These are phyloP conservation scores for Penstemon eatonii DNA, from an alignment of 257 asterid genomes.

Conservation along the genomic window DNA sequence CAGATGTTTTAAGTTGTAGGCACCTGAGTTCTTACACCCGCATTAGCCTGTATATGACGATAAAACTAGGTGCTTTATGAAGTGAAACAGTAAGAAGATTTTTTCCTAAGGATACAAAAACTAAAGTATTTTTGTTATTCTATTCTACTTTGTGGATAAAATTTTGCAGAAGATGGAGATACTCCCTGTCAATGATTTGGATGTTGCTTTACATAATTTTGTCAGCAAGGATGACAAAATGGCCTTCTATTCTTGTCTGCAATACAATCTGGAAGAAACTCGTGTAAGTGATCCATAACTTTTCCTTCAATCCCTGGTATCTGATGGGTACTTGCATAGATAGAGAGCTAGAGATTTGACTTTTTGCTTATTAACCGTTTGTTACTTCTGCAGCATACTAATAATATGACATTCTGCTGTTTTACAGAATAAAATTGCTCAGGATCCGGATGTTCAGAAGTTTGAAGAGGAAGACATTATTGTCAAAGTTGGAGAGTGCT, in stretches of 20 bases:
- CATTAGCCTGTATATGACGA: conserved; percentile 11
- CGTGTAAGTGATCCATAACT: conserved; percentile 59
- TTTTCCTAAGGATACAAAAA: neutral
- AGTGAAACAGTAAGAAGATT: neutral
- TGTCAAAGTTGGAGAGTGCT: conserved; percentile 92
- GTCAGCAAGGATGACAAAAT: conserved; percentile 93
- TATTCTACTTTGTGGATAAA: conserved; percentile 21
- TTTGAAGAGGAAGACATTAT: conserved; percentile 77
- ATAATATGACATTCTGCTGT: conserved; percentile 30
- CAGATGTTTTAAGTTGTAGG: conserved; percentile 14
- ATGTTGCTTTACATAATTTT: conserved; percentile 87
- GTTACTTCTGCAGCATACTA: conserved; percentile 17
- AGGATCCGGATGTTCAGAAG: conserved; percentile 57
- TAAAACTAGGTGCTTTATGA: conserved; percentile 14
- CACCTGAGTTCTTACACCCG: conserved; percentile 15
- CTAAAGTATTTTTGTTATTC: conserved; percentile 7
- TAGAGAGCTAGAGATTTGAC: conserved; percentile 12
- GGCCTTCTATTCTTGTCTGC: conserved; percentile 91
- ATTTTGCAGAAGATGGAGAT: conserved; percentile 86
- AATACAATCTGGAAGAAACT: conserved; percentile 90
- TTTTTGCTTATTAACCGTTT: conserved; percentile 4
- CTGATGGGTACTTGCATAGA: conserved; percentile 11
- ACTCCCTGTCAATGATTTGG: conserved; percentile 95
- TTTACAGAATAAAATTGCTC: conserved; percentile 69
- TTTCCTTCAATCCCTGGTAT: conserved; percentile 20